phyloP scores from a whole-genome alignment of 192 early-diverging fungal species.

The Coemansia sp. region DNA sequence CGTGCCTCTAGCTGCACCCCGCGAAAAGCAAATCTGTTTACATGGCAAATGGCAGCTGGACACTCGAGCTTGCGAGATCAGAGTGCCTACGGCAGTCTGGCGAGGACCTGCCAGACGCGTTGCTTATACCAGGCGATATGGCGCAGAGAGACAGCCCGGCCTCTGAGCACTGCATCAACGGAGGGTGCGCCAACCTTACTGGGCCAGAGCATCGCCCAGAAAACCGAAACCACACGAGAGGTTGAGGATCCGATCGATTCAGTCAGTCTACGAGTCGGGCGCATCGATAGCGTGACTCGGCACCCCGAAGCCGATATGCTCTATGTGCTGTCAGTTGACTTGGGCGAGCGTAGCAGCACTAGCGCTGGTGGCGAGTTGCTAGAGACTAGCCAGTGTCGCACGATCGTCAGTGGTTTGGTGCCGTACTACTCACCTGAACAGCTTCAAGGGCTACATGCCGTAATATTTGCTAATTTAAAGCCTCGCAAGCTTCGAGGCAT shows the following conservation, averaged over 20 bases:
- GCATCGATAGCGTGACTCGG: slow-evolving; percentile 5
- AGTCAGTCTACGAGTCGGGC: slow-evolving; percentile 23
- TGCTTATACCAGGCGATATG: not conserved
- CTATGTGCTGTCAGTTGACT: slow-evolving; percentile 20
- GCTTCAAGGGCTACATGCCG: slow-evolving; percentile 11
- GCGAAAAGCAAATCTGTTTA: not conserved
- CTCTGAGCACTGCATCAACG: not conserved
- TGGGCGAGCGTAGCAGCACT: slow-evolving; percentile 12
- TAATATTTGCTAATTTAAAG: slow-evolving; percentile 38
- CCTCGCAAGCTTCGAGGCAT: slow-evolving; percentile 33
- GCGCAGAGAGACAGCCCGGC: not conserved
- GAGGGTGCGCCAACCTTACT: not conserved
- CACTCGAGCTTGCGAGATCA: not conserved
- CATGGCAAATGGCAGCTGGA: not conserved
- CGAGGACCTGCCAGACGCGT: not conserved
- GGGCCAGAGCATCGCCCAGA: not conserved
- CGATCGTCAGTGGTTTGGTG: slow-evolving; percentile 33
- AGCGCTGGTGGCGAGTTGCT: not conserved
- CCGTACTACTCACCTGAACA: slow-evolving; percentile 23
- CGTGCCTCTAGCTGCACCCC: not conserved
- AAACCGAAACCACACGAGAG: not conserved
- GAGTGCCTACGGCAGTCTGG: not conserved
- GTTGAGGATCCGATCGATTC: slow-evolving; percentile 13
- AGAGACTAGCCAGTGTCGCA: not conserved
- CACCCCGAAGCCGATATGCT: slow-evolving; percentile 29